Evolutionary conservation across 257 asterid genomes (phyloP).

Genomic region (Petrea volubilis): DNA sequence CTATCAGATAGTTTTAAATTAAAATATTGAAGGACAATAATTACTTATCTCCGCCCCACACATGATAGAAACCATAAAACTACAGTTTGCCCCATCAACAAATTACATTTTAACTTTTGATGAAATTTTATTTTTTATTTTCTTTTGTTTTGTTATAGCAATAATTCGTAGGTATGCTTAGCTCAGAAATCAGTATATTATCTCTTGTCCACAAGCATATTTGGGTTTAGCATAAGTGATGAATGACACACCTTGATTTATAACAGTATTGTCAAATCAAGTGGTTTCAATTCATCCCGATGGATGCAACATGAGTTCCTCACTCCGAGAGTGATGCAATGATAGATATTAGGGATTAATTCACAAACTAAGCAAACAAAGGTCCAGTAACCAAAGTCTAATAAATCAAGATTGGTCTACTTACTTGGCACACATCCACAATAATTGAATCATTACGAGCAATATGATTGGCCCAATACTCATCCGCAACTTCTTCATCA

Average conservation of each 20-base stretch:
- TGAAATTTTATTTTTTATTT: not conserved
- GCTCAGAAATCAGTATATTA: not conserved
- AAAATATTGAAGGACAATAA: not conserved
- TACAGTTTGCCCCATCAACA: not conserved
- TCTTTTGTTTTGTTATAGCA: not conserved
- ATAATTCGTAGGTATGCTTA: not conserved
- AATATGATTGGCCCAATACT: conserved; percentile 98
- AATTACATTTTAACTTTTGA: not conserved
- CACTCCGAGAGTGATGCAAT: conserved; percentile 16
- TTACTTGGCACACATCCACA: conserved; percentile 99
- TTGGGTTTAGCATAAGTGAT: not conserved
- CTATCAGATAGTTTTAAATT: conserved; percentile 7
- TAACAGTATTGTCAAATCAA: conserved; percentile 13
- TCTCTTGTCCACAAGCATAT: not conserved
- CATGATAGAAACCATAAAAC: not conserved
- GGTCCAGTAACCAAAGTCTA: not conserved
- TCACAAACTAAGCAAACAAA: conserved; percentile 2
- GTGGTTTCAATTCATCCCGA: conserved; percentile 12
- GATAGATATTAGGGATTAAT: not conserved
- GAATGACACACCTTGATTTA: conserved; percentile 2
- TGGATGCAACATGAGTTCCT: conserved; percentile 6
- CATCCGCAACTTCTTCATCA: conserved; percentile 98
- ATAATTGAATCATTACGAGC: conserved; percentile 99
- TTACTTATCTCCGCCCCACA: not conserved
- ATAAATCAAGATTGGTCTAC: conserved; percentile 21